Evolutionary conservation across 1,139 yeast species (phyloP), one percentile per base, ranked within the genome.

Genomic region (Saccharomycopsis hybrid): DNA sequence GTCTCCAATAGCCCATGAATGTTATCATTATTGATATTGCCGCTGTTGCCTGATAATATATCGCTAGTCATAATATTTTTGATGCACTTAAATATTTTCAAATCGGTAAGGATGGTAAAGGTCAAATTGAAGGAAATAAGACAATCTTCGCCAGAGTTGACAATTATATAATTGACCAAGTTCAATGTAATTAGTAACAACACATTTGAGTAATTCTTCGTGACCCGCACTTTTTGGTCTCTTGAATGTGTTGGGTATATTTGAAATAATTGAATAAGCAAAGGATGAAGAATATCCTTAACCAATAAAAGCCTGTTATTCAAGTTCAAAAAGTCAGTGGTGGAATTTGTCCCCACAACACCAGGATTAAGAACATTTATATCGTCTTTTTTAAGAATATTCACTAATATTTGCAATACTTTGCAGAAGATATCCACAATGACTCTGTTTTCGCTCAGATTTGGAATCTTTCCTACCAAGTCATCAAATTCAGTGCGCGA

Each of bases 61-160:
- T 42, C 25, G n/a, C 25, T 13, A 18, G 50, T 53, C 49, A 61
- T 58, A 27, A 60, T 56, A 4, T 58, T 58, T 30, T 60, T 50
- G 57, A 69, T 69, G 54, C 61, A 67, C 56, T 74, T 77, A 59
- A 71, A 65, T 3, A 82, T 67, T 55, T 73, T 74, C 62, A 77
- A 75, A 58, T 81, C 88, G 61, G 78, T 78, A 59, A 82, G 77
- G 8, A 80, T 70, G 1, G 82, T 69, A 9, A 74, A 70, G 1
- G 84, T 67, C 54, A 76, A 65, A 1, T 81, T 72, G 39, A 82
- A 66, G 0, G 82, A 82, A 47, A 77, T 64, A 1, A 82, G 72
- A 59, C 77, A 80, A 42, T 72, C 71, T 54, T 75, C 80, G 1
- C 86, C 86, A 44, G 77, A 76, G 51, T 81, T 65, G 2, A 81